These are phyloP conservation scores for Cladophialophora carrionii DNA, from an alignment of 2,329 filamentous ascomycete species.

Conservation along the genomic window DNA sequence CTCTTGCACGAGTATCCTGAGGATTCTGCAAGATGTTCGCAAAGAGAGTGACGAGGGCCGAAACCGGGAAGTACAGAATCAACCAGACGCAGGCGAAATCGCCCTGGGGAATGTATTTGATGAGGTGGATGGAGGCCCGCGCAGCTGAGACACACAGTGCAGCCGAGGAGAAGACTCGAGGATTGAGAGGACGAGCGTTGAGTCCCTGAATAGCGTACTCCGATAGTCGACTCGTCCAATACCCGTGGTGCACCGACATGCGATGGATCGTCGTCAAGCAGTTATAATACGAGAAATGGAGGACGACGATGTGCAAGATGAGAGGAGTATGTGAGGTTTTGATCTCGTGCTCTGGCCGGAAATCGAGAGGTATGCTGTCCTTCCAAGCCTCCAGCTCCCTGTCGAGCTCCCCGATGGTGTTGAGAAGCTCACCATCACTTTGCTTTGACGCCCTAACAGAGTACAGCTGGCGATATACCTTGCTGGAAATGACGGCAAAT, in stretches of 20 bases:
- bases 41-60: conserved; percentile 90
- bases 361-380: conserved; percentile 90
- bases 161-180: conserved; percentile 90
- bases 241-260: conserved; percentile 97
- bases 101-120: conserved; percentile 95
- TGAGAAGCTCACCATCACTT: conserved; percentile 87
- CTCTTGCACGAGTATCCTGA: conserved; percentile 81
- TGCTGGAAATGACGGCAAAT: conserved; percentile 87
- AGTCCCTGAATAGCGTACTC: conserved; percentile 94
- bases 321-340: conserved; percentile 88
- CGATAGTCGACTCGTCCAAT: conserved; percentile 93
- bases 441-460: conserved; percentile 90
- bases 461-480: conserved; percentile 90
- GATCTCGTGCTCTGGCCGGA: conserved; percentile 96
- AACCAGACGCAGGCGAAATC: conserved; percentile 97
- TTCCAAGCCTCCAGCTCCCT: conserved; percentile 93
- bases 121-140: conserved; percentile 85
- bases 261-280: conserved; percentile 96
- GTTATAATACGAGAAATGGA: conserved; percentile 98
- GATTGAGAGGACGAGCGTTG: conserved; percentile 87
- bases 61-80: conserved; percentile 94
- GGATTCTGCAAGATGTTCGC: conserved; percentile 97
- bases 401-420: conserved; percentile 94
- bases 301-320: conserved; percentile 89
- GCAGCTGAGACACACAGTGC: conserved; percentile 91